Evolutionary conservation across 352 stramenopile genomes (phyloP).

Genomic region (Thraustotheca clavata): DNA sequence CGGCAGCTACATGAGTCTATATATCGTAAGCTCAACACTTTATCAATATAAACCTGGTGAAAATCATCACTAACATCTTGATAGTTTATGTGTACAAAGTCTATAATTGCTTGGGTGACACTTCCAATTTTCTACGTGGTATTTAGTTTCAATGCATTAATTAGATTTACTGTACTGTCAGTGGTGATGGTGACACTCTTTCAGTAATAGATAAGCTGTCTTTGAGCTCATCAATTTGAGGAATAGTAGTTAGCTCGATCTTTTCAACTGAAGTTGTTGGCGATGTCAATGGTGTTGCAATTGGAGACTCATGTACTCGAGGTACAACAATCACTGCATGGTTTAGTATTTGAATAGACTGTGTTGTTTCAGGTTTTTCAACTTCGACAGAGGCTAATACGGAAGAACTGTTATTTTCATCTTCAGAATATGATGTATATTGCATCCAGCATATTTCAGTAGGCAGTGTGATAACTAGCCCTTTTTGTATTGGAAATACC

Average conservation of each 20-base stretch:
- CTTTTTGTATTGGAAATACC: neutral
- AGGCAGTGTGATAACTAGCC: neutral
- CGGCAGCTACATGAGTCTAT: conserved; percentile 5
- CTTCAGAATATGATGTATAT: neutral
- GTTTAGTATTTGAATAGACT: neutral
- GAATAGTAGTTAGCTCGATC: neutral
- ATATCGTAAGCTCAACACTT: neutral
- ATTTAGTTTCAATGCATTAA: neutral
- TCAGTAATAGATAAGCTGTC: neutral
- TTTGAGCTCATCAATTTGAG: neutral
- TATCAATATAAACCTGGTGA: neutral
- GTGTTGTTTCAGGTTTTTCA: neutral
- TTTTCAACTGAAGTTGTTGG: neutral
- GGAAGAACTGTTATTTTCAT: neutral
- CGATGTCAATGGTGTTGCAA: neutral
- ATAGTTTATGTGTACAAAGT: neutral
- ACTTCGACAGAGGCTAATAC: neutral
- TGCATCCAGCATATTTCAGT: conserved; percentile 7
- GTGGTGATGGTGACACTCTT: neutral
- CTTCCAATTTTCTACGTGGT: neutral
- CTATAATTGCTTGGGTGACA: neutral
- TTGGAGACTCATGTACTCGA: neutral
- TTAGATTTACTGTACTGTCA: neutral
- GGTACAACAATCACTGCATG: neutral
- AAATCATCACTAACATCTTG: neutral